Evolutionary conservation across 2,329 filamentous ascomycete genomes (phyloP).

Genomic region (Fusarium tricinctum): DNA sequence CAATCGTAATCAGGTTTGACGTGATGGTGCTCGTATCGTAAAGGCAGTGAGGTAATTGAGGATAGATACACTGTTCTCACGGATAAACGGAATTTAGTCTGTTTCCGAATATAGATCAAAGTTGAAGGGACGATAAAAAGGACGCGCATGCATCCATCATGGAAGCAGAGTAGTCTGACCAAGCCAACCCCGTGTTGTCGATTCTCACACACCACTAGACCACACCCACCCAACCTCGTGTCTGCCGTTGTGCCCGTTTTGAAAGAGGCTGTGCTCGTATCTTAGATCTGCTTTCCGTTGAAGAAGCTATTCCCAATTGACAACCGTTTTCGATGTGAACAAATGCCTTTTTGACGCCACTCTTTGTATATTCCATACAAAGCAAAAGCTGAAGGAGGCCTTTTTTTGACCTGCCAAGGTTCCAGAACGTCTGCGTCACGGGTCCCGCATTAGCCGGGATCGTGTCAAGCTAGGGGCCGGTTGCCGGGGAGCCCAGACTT

Average conservation of each 20-base stretch:
- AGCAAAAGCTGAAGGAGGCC: not conserved
- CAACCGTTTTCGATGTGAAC: not conserved
- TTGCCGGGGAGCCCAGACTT: slow-evolving; percentile 37
- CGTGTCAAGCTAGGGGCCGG: slow-evolving; percentile 17
- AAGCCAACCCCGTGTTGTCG: slow-evolving; percentile 32
- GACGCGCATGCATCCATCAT: slow-evolving; percentile 40
- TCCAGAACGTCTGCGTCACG: slow-evolving; percentile 41
- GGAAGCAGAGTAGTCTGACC: slow-evolving; percentile 3
- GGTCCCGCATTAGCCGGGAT: slow-evolving; percentile 27
- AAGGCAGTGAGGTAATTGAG: not conserved
- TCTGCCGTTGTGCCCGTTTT: slow-evolving; percentile 29
- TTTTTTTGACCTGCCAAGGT: slow-evolving; percentile 1
- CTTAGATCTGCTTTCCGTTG: not conserved
- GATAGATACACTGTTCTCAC: slow-evolving; percentile 1
- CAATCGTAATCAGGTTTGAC: slow-evolving; percentile 7
- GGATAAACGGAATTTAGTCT: slow-evolving; percentile 12
- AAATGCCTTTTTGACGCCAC: not conserved
- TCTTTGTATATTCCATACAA: not conserved
- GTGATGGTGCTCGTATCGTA: not conserved
- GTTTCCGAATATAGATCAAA: slow-evolving; percentile 39
- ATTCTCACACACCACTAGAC: slow-evolving; percentile 38
- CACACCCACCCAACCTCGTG: slow-evolving; percentile 34
- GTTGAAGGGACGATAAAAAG: slow-evolving; percentile 11
- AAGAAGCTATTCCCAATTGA: not conserved
- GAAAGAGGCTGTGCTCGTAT: slow-evolving; percentile 33